phyloP scores from a whole-genome alignment of 441 rosid species.

The Euphorbia schlechtendalii region DNA sequence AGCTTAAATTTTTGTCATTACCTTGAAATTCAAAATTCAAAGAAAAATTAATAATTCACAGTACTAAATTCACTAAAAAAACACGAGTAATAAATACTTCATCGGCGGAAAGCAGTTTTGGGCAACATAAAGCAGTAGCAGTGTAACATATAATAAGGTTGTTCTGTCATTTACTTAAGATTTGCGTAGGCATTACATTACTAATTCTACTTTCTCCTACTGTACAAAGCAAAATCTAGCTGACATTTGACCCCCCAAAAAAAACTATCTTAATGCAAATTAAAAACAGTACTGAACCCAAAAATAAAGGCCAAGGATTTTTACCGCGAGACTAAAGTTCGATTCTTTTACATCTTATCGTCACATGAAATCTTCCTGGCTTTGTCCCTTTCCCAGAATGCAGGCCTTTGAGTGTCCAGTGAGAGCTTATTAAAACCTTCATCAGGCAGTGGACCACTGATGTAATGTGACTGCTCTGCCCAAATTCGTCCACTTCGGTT shows the following conservation, averaged over 20 bases:
- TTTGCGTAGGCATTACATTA: slow-evolving; percentile 30
- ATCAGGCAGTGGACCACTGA: slow-evolving; percentile 36
- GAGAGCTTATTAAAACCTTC: slow-evolving; percentile 64
- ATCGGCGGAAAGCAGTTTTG: too few species aligned
- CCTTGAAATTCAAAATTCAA: background rate
- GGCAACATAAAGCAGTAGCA: background rate
- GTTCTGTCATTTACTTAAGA: slow-evolving; percentile 27
- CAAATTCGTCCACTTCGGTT: slow-evolving; percentile 71
- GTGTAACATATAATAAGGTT: background rate
- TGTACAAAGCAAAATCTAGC: slow-evolving; percentile 35
- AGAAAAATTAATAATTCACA: too few species aligned
- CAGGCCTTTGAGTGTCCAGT: slow-evolving; percentile 33
- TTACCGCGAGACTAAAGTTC: slow-evolving; percentile 3
- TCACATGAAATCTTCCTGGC: slow-evolving; percentile 34
- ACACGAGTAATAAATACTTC: too few species aligned
- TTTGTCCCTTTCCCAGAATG: slow-evolving; percentile 36
- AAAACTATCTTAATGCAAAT: slow-evolving; percentile 10
- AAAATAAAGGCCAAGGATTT: slow-evolving; percentile 1
- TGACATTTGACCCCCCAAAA: slow-evolving; percentile 17
- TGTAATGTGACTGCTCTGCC: slow-evolving; percentile 42
- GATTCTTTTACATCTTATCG: slow-evolving; percentile 24
- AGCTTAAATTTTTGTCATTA: background rate
- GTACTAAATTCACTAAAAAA: too few species aligned
- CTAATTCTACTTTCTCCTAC: slow-evolving; percentile 20
- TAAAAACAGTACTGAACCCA: background rate